Base-by-base conservation (phyloP, 305 asterid genomes). In the Caryopteris hybrid region DNA sequence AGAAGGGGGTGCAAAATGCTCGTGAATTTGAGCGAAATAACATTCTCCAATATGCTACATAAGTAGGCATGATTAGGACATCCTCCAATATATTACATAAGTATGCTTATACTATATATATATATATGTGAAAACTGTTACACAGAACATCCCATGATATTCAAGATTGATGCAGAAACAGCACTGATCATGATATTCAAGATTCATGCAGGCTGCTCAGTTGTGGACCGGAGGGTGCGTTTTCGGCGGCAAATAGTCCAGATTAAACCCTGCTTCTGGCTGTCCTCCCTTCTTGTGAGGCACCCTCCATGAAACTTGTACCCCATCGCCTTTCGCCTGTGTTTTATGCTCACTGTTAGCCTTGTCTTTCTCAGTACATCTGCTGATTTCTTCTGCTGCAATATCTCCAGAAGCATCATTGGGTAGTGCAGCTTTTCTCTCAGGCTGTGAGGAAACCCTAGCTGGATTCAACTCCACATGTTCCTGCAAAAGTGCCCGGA, bases 141-240 rank as follows among this genome's bases (percentile, higher is more conserved):
- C n/a, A n/a, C n/a, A n/a, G n/a, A n/a, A n/a, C n/a, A n/a, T n/a
- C n/a, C n/a, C n/a, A n/a, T n/a, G n/a, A n/a, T n/a, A n/a, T n/a
- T n/a, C 22, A 25, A 4, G 6, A n/a, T 27, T 16, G 17, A 56
- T 39, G 17, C 29, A 58, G 25, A 17, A 55, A 25, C 54, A 56
- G 46, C 11, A 18, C 18, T 21, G 66, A 61, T 61, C 10, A 34
- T 14, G 23, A 54, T 22, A 21, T 17, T 59, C 8, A 25, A 14
- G 25, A 31, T n/a, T n/a, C n/a, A 7, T 14, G 11, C n/a, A 1
- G 20, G 4, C 16, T n/a, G n/a, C n/a, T 43, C 52, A 56, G 42
- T 85, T 85, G 74, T 85, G 85, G 33, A 52, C 66, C 1, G 87
- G 85, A 63, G 91, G 91, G 16, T 85, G 88, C 8, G 91, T 85